Evolutionary conservation across 345 rosid species (phyloP).

Genomic region (Adansonia digitata): DNA sequence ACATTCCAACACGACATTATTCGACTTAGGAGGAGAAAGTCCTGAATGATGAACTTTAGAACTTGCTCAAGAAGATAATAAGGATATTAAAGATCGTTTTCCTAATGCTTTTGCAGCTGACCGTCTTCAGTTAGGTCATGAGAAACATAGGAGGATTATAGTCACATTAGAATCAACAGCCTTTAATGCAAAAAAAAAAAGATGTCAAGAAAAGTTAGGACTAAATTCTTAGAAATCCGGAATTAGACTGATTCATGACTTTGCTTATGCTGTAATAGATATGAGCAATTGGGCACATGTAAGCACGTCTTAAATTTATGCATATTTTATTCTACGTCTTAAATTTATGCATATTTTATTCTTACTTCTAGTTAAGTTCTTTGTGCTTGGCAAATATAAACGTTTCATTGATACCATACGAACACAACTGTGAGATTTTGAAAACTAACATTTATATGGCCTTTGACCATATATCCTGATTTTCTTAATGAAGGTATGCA

Average conservation of each 20-base stretch:
- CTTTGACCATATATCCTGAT: neutral
- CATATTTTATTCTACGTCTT: neutral
- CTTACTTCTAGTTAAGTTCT: neutral
- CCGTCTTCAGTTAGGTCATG: neutral
- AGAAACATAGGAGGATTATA: neutral
- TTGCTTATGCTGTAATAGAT: neutral
- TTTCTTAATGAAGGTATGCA: neutral
- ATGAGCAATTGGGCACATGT: neutral
- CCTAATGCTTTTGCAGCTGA: neutral
- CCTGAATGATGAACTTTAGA: neutral
- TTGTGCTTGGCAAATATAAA: neutral
- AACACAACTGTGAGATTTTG: neutral
- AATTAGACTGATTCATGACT: neutral
- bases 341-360: neutral
- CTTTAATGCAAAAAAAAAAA: neutral
- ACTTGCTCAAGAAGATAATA: neutral
- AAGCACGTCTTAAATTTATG: neutral
- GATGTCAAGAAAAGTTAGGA: neutral
- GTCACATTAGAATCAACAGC: neutral
- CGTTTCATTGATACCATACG: neutral
- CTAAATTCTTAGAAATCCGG: neutral
- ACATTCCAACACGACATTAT: neutral
- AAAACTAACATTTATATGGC: neutral
- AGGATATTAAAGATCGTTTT: neutral
- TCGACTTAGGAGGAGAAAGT: neutral